These are phyloP conservation scores for Lactarius pseudohatsudake DNA, from an alignment of 768 basidiomycete genomes.

Conservation along the genomic window DNA sequence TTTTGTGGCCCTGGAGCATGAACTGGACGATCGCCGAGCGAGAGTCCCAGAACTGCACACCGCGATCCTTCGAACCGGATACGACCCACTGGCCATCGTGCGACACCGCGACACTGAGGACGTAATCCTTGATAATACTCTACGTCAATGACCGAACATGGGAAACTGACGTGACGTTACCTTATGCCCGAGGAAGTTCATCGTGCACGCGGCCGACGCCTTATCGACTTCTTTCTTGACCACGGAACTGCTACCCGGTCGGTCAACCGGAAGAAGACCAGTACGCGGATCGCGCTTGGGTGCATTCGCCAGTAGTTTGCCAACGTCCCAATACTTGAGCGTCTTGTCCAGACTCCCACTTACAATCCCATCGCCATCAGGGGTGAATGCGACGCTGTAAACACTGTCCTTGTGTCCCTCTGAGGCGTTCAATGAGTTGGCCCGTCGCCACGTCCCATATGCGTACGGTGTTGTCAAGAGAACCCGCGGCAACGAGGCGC, in stretches of 20 bases:
- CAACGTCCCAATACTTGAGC: constrained; percentile 61
- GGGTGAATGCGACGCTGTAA: constrained; percentile 82
- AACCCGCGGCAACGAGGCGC: constrained; percentile 57
- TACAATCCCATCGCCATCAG: constrained; percentile 84
- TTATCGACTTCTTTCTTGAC: constrained; percentile 52
- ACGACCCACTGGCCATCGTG: constrained; percentile 95
- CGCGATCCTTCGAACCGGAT: constrained; percentile 93
- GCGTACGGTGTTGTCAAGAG: constrained; percentile 62
- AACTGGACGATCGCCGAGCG: constrained; percentile 78
- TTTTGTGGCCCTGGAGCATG: constrained; percentile 84
- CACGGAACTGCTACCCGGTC: constrained; percentile 25
- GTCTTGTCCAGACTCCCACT: constrained; percentile 80
- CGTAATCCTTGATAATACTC: constrained; percentile 54
- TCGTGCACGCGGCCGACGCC: constrained; percentile 55
- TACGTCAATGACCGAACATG: neutral
- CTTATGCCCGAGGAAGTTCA: constrained; percentile 90
- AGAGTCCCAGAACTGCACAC: constrained; percentile 93
- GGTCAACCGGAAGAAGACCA: constrained; percentile 26
- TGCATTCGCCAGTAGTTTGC: constrained; percentile 37
- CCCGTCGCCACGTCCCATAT: constrained; percentile 68
- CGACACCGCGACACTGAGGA: constrained; percentile 75
- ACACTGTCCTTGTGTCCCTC: constrained; percentile 63
- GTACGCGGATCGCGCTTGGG: constrained; percentile 35
- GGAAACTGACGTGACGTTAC: constrained; percentile 38
- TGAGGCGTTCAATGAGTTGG: constrained; percentile 54